Conservation (phyloP, 2,329 filamentous ascomycete genomes). For the Cladophialophora carrionii region DNA sequence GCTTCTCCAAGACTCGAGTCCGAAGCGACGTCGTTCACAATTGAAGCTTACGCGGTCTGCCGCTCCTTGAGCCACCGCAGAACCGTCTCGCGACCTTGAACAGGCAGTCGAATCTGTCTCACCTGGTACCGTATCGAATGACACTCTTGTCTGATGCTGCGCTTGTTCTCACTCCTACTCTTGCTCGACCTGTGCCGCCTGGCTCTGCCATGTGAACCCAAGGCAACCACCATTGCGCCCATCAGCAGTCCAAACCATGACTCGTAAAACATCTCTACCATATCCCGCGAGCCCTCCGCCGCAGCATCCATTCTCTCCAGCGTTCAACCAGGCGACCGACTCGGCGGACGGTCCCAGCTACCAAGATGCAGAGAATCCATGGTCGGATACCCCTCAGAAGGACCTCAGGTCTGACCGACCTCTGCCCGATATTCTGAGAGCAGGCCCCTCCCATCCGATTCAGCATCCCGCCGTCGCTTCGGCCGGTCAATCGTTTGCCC, state of each 20-base stretch:
- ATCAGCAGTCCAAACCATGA: conserved; percentile 25
- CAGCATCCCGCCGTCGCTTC: conserved; percentile 7
- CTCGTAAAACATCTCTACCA: conserved; percentile 34
- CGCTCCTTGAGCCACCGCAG: not conserved
- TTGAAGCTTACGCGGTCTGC: conserved; percentile 18
- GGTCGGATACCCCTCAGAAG: conserved; percentile 29
- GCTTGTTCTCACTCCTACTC: not conserved
- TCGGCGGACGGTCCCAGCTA: conserved; percentile 27
- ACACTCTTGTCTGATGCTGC: conserved; percentile 6
- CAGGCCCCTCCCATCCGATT: conserved; percentile 16
- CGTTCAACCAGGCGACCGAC: conserved; percentile 27
- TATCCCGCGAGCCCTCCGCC: conserved; percentile 31
- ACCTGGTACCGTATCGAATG: not conserved
- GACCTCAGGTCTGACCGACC: conserved; percentile 28
- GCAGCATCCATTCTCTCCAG: conserved; percentile 22
- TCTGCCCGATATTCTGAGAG: conserved; percentile 32
- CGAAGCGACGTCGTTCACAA: not conserved
- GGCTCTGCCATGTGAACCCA: conserved; percentile 23
- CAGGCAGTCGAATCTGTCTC: conserved; percentile 1
- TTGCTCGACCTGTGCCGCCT: not conserved
- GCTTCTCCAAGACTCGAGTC: not conserved
- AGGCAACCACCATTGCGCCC: conserved; percentile 12
- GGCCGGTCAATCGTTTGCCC: conserved; percentile 12
- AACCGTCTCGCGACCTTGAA: not conserved
- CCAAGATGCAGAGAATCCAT: conserved; percentile 38